Conservation (phyloP, 176 grass and related monocot species). For the Phoenix roebelenii region DNA sequence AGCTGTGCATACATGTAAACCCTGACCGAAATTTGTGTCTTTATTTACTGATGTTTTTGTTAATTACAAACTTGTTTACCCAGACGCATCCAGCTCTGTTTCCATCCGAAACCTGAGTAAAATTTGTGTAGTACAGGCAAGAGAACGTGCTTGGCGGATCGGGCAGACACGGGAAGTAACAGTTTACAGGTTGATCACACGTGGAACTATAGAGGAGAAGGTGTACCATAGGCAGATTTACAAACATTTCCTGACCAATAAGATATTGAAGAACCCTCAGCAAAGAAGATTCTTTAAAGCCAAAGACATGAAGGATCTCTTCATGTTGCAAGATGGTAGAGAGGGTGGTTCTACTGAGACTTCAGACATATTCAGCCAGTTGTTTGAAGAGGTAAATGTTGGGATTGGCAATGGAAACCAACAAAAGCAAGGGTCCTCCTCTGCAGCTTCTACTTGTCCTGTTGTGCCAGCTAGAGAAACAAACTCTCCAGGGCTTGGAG, state of each 20-base stretch:
- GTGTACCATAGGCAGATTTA: conserved; percentile 90
- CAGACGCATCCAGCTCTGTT: not conserved
- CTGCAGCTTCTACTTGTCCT: not conserved
- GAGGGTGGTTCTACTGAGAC: conserved; percentile 54
- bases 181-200: conserved; percentile 80
- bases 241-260: conserved; percentile 92
- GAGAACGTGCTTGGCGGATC: conserved; percentile 90
- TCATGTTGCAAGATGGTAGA: conserved; percentile 53
- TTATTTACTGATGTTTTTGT: no score
- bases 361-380: conserved; percentile 70
- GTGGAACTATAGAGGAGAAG: conserved; percentile 94
- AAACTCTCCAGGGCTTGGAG: conserved; percentile 11
- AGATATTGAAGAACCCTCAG: conserved; percentile 85
- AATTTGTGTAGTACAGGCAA: conserved; percentile 46
- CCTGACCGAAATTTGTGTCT: no score
- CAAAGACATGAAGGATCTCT: conserved; percentile 96
- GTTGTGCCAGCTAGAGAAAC: conserved; percentile 8
- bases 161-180: conserved; percentile 84
- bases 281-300: conserved; percentile 90
- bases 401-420: conserved; percentile 24
- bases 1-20: no score
- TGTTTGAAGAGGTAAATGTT: conserved; percentile 62
- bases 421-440: conserved; percentile 11
- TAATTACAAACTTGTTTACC: not conserved
- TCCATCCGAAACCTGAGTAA: conserved; percentile 16